Base-by-base conservation (phyloP, 2,329 filamentous ascomycete genomes). In the Pseudofabraea citricarpa region DNA sequence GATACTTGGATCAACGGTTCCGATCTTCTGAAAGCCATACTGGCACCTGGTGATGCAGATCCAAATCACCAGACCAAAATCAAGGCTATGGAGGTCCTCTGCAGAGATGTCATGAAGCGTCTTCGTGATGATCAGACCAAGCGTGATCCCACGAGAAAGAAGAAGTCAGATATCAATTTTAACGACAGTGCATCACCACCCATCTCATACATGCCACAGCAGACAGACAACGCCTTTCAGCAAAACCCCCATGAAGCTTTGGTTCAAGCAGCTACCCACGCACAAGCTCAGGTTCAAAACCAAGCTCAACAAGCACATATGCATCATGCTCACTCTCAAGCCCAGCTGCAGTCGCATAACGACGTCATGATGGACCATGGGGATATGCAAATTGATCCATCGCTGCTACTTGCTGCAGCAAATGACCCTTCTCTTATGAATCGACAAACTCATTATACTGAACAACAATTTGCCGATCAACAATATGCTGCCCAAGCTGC, bases 91-190 rank as follows among this genome's bases (percentile, higher is more conserved):
- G 84, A 90, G 48, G 71, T 85, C 0, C 66, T 93, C 3, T 85
- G 84, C 41, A 75, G 81, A 40, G 87, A 91, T 63, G 83, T 88
- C 15, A 83, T 87, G 74, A 90, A 90, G 65, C 74, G 87, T 37
- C 72, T 85, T 41, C 77, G 83, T 26, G 83, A 88, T 54, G 82
- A 87, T 50, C 75, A 78, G 46, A 70, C 70, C 1, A 79, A 77
- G 51, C 71, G 73, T 43, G 69, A 80, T 54, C 66, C 72, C 2
- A 67, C 67, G 12, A 68, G 68, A 43, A 67, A 63, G 58, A 69
- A 66, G 53, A 56, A 56, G 49, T 57, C 60, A 16, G 57, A 61
- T 36, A 56, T 66, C 60, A 63, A 60, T 57, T 59, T 56, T 62
- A 61, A 44, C 38, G 52, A 49, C n/a, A 48, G 53, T 26, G 43